A percentile compares a stretch with the other conserved stretches of the same genome.
phyloP scores from a whole-genome alignment of 2,329 filamentous ascomycete species.

The Mycogone perniciosa region DNA sequence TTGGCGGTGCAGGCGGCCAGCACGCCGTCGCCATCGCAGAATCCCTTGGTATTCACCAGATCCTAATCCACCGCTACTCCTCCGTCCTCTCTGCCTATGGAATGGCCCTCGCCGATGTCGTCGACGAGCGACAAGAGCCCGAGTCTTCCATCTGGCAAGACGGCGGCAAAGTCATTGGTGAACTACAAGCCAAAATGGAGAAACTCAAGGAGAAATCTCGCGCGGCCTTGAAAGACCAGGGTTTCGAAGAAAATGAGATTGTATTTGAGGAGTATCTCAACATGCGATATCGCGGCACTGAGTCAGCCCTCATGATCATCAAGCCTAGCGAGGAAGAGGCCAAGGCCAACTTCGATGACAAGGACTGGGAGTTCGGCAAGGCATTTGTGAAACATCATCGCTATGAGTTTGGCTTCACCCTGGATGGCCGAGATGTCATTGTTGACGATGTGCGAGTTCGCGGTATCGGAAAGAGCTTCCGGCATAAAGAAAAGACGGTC shows the following conservation, averaged over 20 bases:
- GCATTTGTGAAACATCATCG: constrained; percentile 84
- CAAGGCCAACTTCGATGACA: constrained; percentile 51
- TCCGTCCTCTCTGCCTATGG: constrained; percentile 87
- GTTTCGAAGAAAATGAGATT: constrained; percentile 68
- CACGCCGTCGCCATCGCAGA: constrained; percentile 89
- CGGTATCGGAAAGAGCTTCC: constrained; percentile 83
- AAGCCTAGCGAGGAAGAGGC: constrained; percentile 61
- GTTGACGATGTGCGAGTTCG: constrained; percentile 84
- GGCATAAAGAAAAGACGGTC: constrained; percentile 71
- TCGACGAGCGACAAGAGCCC: constrained; percentile 82
- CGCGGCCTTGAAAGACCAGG: constrained; percentile 64
- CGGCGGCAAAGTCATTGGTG: constrained; percentile 49
- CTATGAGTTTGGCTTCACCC: constrained; percentile 87
- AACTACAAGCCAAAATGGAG: constrained; percentile 67
- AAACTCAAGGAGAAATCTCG: constrained; percentile 72
- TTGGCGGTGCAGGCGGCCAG: constrained; percentile 86
- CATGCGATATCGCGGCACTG: constrained; percentile 85
- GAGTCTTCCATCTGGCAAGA: constrained; percentile 58
- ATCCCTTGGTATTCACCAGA: constrained; percentile 76
- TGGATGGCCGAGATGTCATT: constrained; percentile 78
- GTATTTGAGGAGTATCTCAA: constrained; percentile 90
- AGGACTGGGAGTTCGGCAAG: constrained; percentile 75
- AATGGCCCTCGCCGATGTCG: constrained; percentile 88
- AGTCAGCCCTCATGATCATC: constrained; percentile 84
- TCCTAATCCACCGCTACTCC: constrained; percentile 80